Evolutionary conservation across 805 yeast species (phyloP), one percentile per base, ranked within the genome.

Genomic region (Ogataea kodamae): DNA sequence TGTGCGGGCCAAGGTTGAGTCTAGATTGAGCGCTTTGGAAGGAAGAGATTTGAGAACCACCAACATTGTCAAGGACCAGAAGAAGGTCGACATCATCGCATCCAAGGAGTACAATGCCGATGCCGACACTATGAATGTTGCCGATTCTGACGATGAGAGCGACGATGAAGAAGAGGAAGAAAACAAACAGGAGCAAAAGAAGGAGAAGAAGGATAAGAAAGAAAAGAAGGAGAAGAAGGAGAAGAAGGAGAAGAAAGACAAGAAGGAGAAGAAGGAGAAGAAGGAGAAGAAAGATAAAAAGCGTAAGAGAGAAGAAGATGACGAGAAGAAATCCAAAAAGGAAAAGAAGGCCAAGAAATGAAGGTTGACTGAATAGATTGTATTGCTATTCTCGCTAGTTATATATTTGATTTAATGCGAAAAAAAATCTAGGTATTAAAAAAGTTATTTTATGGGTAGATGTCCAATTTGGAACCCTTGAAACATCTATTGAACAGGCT

Each of bases 21-120:
- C 86, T 40, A 82, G 98, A 70, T 77, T 92, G 53, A 85, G 96
- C 61, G 85, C 89, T 41, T 72, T 92, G 50, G 98, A 92, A 68
- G 98, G 98, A 50, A 86, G 96, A 66, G 97, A 92, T 62, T 67
- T 89, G 59, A 81, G 96, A 70, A 81, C 96, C 25, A 80, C 95
- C 36, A 79, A 81, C 68, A 78, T 86, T 48, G 78, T 76, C 42
- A 84, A 81, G 62, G 85, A 84, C 53, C 82, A 80, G 59, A 80
- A 82, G 61, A 90, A 89, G 76, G 80, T 88, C 48, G 95, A 84
- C 43, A 74, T 90, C 50, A 66, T 86, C 35, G 90, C 86, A 59
- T 79, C 90, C 32, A 73, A 81, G 62, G 84, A 90, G 38, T 92
- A 92, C 68, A 92, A 90, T 57, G 94, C 86, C 24, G 97, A 89